These are phyloP conservation scores for Ligustrum vulgare DNA, from an alignment of 257 asterid species.

Conservation along the genomic window DNA sequence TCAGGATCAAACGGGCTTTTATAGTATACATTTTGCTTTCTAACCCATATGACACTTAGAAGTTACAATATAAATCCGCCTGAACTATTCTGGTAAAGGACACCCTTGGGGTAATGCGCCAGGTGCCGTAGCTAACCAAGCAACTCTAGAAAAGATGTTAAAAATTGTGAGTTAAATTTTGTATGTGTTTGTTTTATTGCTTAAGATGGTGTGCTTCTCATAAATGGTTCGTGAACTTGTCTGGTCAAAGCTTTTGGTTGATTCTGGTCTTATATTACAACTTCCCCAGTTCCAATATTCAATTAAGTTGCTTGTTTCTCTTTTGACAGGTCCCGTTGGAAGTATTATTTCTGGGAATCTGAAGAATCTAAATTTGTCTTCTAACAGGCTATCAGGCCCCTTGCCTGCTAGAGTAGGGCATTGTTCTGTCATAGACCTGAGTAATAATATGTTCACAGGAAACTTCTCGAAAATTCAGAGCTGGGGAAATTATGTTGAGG, in stretches of 20 bases:
- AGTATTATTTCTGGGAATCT: constrained; percentile 56
- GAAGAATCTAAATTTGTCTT: constrained; percentile 64
- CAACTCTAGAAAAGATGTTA: too few relatives aligned
- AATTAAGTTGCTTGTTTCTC: constrained; percentile 23
- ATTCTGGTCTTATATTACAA: background rate
- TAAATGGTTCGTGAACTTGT: background rate
- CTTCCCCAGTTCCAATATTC: background rate
- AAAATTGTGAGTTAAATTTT: too few relatives aligned
- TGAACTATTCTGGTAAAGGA: too few relatives aligned
- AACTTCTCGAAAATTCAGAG: constrained; percentile 61
- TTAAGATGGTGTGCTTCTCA: background rate
- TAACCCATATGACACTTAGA: too few relatives aligned
- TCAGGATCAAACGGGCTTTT: too few relatives aligned
- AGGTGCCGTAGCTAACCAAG: too few relatives aligned
- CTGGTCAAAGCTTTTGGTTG: background rate
- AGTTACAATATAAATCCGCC: too few relatives aligned
- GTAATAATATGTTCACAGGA: constrained; percentile 69
- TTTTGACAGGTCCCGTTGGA: constrained; percentile 67
- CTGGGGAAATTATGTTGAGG: constrained; percentile 82
- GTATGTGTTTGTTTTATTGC: background rate
- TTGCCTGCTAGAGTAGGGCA: constrained; percentile 67
- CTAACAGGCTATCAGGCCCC: constrained; percentile 71
- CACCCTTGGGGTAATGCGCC: too few relatives aligned
- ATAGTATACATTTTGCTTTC: too few relatives aligned
- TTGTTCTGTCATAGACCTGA: constrained; percentile 69